These are phyloP conservation scores for Limonium bicolor DNA, from an alignment of 148 eudicot species.

Conservation along the genomic window DNA sequence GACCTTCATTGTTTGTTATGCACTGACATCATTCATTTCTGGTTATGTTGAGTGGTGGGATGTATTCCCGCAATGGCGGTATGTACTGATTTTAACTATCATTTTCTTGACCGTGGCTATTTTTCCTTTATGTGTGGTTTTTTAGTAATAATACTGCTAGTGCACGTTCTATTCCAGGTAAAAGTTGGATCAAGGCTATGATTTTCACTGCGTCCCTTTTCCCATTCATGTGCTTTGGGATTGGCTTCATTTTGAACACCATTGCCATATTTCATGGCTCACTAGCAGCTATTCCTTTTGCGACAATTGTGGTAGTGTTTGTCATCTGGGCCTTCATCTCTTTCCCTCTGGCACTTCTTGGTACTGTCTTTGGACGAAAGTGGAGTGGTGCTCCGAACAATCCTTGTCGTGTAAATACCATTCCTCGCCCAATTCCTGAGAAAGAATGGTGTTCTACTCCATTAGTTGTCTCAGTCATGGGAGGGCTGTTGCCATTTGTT, in stretches of 20 bases:
- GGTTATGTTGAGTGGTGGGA: conserved; percentile 86
- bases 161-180: conserved; percentile 38
- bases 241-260: conserved; percentile 58
- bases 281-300: conserved; percentile 81
- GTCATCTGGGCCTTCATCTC: conserved; percentile 86
- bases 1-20: conserved; percentile 70
- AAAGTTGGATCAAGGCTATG: conserved; percentile 75
- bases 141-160: conserved; percentile 5
- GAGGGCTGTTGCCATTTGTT: conserved; percentile 80
- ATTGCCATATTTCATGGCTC: conserved; percentile 79
- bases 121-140: not conserved
- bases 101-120: too few species aligned
- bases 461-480: conserved; percentile 67
- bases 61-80: conserved; percentile 86
- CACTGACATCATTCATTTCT: conserved; percentile 72
- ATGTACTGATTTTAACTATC: too few species aligned
- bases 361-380: conserved; percentile 78
- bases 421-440: conserved; percentile 84
- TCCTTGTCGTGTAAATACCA: conserved; percentile 80
- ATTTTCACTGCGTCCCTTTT: conserved; percentile 75
- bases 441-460: conserved; percentile 93
- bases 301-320: conserved; percentile 74
- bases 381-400: conserved; percentile 80
- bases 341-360: conserved; percentile 82
- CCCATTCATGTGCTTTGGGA: conserved; percentile 74